These are phyloP conservation scores for Cutaneotrichosporon mucoides DNA, from an alignment of 1,284 basidiomycete species.

Conservation along the genomic window DNA sequence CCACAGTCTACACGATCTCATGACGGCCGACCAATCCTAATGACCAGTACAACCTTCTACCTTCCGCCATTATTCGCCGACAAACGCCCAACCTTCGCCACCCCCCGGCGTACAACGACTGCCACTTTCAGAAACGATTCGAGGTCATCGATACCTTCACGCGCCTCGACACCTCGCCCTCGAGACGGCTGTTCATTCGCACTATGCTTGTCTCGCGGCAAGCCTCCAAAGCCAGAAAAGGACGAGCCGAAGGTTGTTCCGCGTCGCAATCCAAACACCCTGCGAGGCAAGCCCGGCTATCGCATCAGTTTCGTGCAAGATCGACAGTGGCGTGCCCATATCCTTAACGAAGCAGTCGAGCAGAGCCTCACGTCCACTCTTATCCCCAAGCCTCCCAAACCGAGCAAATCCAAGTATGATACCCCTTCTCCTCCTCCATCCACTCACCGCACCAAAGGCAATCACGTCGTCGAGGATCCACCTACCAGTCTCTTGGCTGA, in stretches of 20 bases:
- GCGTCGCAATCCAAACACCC: too few relatives aligned
- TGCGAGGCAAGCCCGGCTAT: background rate
- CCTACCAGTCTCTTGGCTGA: background rate
- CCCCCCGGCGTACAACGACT: background rate
- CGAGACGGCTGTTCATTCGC: background rate
- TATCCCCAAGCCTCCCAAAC: background rate
- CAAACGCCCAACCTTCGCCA: background rate
- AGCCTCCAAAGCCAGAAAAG: background rate
- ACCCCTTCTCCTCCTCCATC: background rate
- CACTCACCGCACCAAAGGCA: conserved; percentile 3
- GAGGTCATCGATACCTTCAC: background rate
- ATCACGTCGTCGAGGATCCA: background rate
- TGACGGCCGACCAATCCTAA: background rate
- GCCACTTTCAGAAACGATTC: background rate
- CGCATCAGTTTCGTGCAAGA: conserved; percentile 1
- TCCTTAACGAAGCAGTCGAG: conserved; percentile 6
- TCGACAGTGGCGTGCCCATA: conserved; percentile 6
- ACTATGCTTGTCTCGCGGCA: background rate
- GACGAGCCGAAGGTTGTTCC: too few relatives aligned
- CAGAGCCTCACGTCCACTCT: background rate
- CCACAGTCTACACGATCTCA: background rate
- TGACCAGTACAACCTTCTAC: conserved; percentile 5
- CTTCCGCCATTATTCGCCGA: conserved; percentile 6
- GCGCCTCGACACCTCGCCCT: background rate
- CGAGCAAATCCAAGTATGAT: background rate